Conservation (phyloP, 2,329 filamentous ascomycete species). For the Eutypella sp. region DNA sequence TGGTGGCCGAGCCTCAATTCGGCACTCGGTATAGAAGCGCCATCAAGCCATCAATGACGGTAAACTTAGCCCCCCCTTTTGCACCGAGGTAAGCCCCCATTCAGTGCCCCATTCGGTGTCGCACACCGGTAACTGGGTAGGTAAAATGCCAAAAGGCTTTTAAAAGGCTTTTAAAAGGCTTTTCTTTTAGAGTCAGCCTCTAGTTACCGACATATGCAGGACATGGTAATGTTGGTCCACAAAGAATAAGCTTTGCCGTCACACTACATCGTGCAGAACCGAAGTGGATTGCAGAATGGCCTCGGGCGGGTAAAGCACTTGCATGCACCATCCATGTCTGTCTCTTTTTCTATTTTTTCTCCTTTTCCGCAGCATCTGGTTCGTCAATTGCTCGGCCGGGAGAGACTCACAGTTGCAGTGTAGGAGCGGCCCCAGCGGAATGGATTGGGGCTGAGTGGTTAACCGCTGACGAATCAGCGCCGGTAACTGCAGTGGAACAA, state of each 20-base stretch:
- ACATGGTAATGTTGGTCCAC: no score
- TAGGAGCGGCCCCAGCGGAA: conserved; percentile 8
- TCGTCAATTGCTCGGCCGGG: conserved; percentile 11
- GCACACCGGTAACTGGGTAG: no score
- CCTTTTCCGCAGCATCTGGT: conserved; percentile 16
- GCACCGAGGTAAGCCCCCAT: no score
- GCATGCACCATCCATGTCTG: conserved; percentile 10
- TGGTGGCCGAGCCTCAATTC: no score
- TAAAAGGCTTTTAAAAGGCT: no score
- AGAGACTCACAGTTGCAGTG: conserved; percentile 9
- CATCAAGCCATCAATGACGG: no score
- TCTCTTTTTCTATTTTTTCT: conserved; percentile 11
- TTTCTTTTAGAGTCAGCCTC: no score
- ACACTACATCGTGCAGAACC: not conserved
- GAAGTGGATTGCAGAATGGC: not conserved
- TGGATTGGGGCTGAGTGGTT: conserved; percentile 15
- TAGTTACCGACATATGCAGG: no score
- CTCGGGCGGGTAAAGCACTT: conserved; percentile 8
- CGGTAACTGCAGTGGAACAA: conserved; percentile 12
- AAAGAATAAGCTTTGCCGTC: not conserved
- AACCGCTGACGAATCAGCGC: conserved; percentile 10
- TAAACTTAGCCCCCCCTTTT: no score
- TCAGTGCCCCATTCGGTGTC: no score
- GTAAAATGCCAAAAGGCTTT: no score
- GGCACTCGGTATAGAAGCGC: no score